These are phyloP conservation scores for Cryptococcus sp. DNA, from an alignment of 1,284 basidiomycete genomes.

Conservation along the genomic window DNA sequence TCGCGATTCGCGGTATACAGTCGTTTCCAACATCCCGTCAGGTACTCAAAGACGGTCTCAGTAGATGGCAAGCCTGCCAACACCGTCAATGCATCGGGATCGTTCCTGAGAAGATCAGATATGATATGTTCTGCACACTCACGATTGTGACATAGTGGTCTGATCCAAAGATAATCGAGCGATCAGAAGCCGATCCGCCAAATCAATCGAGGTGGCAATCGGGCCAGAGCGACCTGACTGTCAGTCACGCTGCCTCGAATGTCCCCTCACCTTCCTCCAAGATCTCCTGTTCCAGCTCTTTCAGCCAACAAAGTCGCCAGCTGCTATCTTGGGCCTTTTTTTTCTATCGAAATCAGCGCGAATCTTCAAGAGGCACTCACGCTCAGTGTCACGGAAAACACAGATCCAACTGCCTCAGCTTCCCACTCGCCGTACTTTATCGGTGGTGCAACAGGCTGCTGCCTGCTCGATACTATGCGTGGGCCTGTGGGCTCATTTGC, in stretches of 20 bases:
- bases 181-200: slow-evolving; percentile 68
- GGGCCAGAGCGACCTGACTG: slow-evolving; percentile 30
- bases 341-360: slow-evolving; percentile 57
- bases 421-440: slow-evolving; percentile 71
- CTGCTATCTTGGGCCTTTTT: slow-evolving; percentile 67
- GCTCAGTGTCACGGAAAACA: slow-evolving; percentile 78
- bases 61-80: slow-evolving; percentile 74
- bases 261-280: slow-evolving; percentile 63
- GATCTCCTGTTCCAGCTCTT: slow-evolving; percentile 71
- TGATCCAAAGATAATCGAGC: slow-evolving; percentile 83
- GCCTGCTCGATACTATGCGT: slow-evolving; percentile 13
- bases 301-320: slow-evolving; percentile 81
- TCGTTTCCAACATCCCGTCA: slow-evolving; percentile 88
- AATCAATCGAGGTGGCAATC: slow-evolving; percentile 41
- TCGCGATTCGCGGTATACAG: slow-evolving; percentile 62
- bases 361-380: slow-evolving; percentile 55
- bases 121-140: slow-evolving; percentile 4
- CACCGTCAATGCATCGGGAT: slow-evolving; percentile 74
- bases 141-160: slow-evolving; percentile 60
- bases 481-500: slow-evolving; percentile 20
- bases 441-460: background rate
- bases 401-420: slow-evolving; percentile 64
- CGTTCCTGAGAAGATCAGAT: slow-evolving; percentile 61
- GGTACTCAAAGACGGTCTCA: slow-evolving; percentile 87
- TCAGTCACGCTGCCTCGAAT: slow-evolving; percentile 5